These are phyloP conservation scores for Bipolaris sorokiniana DNA, from an alignment of 2,329 filamentous ascomycete species.

Conservation along the genomic window DNA sequence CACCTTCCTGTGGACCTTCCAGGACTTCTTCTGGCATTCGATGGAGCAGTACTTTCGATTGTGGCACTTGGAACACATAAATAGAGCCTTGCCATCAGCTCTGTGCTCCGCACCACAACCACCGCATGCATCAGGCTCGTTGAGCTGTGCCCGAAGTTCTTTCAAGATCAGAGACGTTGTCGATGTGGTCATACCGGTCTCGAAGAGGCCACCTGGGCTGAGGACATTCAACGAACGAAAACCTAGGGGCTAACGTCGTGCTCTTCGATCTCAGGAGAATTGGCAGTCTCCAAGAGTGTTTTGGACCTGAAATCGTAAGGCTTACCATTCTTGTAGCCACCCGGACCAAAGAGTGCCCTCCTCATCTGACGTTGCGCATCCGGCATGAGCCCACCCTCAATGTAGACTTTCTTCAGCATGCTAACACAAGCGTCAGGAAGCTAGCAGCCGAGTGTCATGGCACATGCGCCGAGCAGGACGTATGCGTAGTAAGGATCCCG, in stretches of 20 bases:
- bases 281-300: conserved; percentile 16
- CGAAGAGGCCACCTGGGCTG: conserved; percentile 21
- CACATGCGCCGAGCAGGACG: conserved; percentile 28
- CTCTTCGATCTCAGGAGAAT: conserved; percentile 1
- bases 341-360: conserved; percentile 28
- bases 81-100: conserved; percentile 15
- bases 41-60: conserved; percentile 37
- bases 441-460: conserved; percentile 26
- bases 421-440: conserved; percentile 15
- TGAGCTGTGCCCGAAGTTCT: conserved; percentile 24
- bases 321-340: conserved; percentile 21
- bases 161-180: conserved; percentile 21
- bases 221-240: conserved; percentile 21
- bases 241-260: not conserved
- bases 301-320: conserved; percentile 31
- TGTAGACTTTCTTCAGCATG: conserved; percentile 30
- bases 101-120: conserved; percentile 16
- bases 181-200: conserved; percentile 20
- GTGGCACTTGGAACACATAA: conserved; percentile 35
- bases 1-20: conserved; percentile 43
- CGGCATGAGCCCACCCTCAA: conserved; percentile 21
- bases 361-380: conserved; percentile 25
- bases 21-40: conserved; percentile 40
- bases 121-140: conserved; percentile 22
- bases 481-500: conserved; percentile 25